Percentiles rank a stretch among this genome's conserved stretches.
Conservation (phyloP, 208 protist species). For the Trypanosomatidae sp. region DNA sequence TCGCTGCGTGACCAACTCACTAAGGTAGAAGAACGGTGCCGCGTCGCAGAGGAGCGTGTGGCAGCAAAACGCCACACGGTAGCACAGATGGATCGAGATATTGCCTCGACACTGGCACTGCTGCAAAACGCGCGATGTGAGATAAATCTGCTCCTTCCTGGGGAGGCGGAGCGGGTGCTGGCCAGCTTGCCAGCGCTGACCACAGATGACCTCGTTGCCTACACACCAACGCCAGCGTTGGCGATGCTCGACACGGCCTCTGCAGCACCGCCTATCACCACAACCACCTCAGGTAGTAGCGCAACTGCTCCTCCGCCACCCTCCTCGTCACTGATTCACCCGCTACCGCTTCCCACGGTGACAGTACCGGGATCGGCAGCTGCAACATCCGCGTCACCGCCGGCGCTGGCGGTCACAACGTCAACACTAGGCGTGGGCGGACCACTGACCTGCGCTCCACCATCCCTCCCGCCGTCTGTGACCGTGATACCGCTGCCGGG, state of each 20-base stretch:
- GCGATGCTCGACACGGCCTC: neutral
- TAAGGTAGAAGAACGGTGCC: slow-evolving; percentile 36
- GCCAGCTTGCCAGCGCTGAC: slow-evolving; percentile 19
- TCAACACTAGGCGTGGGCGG: slow-evolving; percentile 32
- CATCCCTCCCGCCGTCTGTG: neutral
- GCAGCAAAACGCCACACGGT: slow-evolving; percentile 32
- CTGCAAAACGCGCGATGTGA: slow-evolving; percentile 51
- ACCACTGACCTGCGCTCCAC: slow-evolving; percentile 1
- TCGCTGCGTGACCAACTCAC: slow-evolving; percentile 47
- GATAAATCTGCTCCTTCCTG: slow-evolving; percentile 39
- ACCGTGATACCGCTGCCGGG: neutral
- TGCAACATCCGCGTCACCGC: slow-evolving; percentile 4
- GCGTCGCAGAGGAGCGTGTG: slow-evolving; percentile 30
- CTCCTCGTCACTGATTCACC: neutral
- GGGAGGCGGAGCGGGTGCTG: slow-evolving; percentile 31
- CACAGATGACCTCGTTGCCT: slow-evolving; percentile 17
- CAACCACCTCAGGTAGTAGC: neutral
- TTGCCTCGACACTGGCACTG: slow-evolving; percentile 39
- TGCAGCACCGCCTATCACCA: neutral
- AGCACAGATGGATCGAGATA: slow-evolving; percentile 51
- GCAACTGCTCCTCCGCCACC: slow-evolving; percentile 2
- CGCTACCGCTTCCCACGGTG: neutral
- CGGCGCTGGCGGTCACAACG: slow-evolving; percentile 8
- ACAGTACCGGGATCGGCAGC: neutral
- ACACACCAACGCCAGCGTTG: slow-evolving; percentile 6